A percentile compares a stretch with the other conserved stretches of the same genome.
These are phyloP conservation scores for Chaetomium sp. DNA, from an alignment of 2,329 filamentous ascomycete genomes.

Conservation along the genomic window DNA sequence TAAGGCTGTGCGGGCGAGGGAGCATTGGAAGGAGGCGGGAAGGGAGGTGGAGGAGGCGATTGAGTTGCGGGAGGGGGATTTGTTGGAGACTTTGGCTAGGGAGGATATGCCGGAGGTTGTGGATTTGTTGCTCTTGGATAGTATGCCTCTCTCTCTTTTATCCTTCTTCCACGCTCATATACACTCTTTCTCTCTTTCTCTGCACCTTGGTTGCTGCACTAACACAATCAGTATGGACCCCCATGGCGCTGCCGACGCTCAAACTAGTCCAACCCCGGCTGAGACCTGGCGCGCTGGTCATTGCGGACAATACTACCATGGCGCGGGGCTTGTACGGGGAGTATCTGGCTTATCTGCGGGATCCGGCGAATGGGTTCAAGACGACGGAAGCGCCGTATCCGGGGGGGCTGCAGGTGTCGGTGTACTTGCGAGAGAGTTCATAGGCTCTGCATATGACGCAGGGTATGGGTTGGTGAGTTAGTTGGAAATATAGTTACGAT, in stretches of 20 bases:
- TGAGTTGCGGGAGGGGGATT: constrained; percentile 51
- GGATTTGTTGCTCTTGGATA: constrained; percentile 55
- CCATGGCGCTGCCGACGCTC: constrained; percentile 30
- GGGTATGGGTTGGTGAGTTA: no score
- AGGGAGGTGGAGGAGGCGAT: constrained; percentile 43
- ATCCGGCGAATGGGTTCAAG: constrained; percentile 36
- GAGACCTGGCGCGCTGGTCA: constrained; percentile 33
- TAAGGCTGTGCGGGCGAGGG: constrained; percentile 46
- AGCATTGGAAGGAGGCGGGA: constrained; percentile 48
- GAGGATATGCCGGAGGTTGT: constrained; percentile 40
- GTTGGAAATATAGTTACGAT: no score
- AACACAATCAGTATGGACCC: constrained; percentile 24
- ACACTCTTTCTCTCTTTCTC: neutral
- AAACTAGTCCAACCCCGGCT: constrained; percentile 31
- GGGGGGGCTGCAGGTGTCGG: constrained; percentile 22
- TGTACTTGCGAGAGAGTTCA: no score
- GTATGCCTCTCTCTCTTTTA: constrained; percentile 35
- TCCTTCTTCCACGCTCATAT: neutral
- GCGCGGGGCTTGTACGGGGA: constrained; percentile 32
- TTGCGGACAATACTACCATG: constrained; percentile 36
- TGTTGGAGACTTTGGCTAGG: constrained; percentile 48
- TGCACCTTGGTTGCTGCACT: neutral
- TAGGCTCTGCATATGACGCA: no score
- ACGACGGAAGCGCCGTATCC: constrained; percentile 20
- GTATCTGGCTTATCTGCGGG: constrained; percentile 33